These are phyloP conservation scores for cucumber (Cucumis sativus) DNA, from an alignment of 306 rosid species.

Conservation along the genomic window DNA sequence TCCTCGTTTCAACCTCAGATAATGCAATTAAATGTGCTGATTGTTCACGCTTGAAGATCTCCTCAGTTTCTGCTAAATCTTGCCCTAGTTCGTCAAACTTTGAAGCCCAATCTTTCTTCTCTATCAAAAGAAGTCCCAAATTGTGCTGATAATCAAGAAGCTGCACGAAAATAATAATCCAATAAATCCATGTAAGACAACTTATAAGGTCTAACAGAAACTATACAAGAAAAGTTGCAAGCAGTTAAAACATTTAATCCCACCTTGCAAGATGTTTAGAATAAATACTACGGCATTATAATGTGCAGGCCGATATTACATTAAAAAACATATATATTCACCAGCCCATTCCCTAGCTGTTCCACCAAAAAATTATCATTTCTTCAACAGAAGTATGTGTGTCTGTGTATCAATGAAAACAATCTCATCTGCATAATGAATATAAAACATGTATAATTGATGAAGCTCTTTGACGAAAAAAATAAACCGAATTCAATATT, in stretches of 20 bases:
- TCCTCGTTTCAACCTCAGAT: constrained; percentile 59
- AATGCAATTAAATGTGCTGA: constrained; percentile 61
- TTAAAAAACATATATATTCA: background rate
- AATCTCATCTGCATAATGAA: background rate
- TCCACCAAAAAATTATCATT: too few species aligned
- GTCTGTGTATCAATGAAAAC: background rate
- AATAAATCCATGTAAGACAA: background rate
- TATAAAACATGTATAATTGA: background rate
- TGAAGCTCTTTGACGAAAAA: background rate
- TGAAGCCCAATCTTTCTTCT: constrained; percentile 65
- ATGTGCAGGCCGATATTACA: background rate
- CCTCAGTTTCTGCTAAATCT: constrained; percentile 55
- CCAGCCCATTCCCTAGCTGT: too few species aligned
- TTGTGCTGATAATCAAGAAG: constrained; percentile 80
- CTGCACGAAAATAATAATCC: constrained; percentile 23
- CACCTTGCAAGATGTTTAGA: background rate
- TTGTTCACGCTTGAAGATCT: constrained; percentile 74
- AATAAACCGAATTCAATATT: background rate
- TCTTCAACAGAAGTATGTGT: too few species aligned
- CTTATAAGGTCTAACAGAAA: background rate
- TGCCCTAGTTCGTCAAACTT: constrained; percentile 45
- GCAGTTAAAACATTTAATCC: background rate
- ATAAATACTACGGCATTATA: background rate
- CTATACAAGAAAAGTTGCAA: background rate
- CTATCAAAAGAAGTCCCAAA: constrained; percentile 84